Percentiles rank a stretch among this genome's conserved stretches.
These are phyloP conservation scores for Botrytis fragariae DNA, from an alignment of 2,329 filamentous ascomycete genomes.

Conservation along the genomic window DNA sequence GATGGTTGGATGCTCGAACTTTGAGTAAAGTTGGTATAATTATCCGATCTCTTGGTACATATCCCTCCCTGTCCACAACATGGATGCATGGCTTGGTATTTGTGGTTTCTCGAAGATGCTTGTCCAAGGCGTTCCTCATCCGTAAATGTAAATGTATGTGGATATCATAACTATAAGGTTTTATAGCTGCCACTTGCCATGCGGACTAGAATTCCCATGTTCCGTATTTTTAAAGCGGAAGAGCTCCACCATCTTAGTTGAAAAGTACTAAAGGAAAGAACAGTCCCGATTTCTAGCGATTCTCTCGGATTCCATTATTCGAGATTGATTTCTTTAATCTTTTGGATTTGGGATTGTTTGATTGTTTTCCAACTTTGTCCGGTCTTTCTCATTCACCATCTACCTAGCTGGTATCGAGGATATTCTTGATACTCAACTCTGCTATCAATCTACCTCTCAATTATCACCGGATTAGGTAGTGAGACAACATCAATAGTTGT, in stretches of 20 bases:
- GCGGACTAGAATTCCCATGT: conserved; percentile 4
- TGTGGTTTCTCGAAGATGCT: not conserved
- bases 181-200: conserved; percentile 5
- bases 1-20: not conserved
- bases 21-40: not conserved
- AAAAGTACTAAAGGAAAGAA: conserved; percentile 21
- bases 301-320: not conserved
- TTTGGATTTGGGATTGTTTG: conserved; percentile 1
- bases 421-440: not conserved
- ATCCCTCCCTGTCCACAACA: not conserved
- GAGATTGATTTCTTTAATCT: not conserved
- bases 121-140: not conserved
- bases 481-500: not conserved
- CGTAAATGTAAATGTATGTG: not conserved
- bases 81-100: conserved; percentile 2
- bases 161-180: conserved; percentile 1
- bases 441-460: not conserved
- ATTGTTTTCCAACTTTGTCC: not conserved
- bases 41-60: not conserved
- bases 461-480: conserved; percentile 3
- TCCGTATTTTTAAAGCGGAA: conserved; percentile 8
- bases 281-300: not conserved
- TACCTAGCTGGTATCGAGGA: not conserved
- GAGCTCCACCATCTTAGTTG: not conserved
- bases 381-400: not conserved